Percentiles rank a stretch among this genome's conserved stretches.
phyloP scores from a whole-genome alignment of 352 stramenopile genomes.

The Pythium phragmitis region DNA sequence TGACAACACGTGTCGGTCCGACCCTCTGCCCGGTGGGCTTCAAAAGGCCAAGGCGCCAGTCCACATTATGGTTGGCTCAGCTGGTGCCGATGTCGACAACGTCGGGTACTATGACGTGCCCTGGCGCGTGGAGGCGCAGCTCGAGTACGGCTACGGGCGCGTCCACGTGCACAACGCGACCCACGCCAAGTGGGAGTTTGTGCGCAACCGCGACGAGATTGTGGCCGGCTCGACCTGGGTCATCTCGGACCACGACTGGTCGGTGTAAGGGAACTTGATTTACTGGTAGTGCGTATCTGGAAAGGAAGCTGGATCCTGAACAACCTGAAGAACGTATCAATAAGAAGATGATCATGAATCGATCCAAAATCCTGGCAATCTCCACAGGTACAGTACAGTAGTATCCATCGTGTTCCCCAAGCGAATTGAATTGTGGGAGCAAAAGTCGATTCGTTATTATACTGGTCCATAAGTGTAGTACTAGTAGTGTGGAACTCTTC shows the following conservation, averaged over 20 bases:
- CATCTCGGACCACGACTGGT: slow-evolving; percentile 29
- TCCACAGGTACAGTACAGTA: no score
- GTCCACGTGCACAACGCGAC: slow-evolving; percentile 30
- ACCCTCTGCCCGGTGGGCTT: not conserved
- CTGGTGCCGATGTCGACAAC: slow-evolving; percentile 26
- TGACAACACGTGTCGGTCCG: slow-evolving; percentile 1
- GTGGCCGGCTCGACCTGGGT: slow-evolving; percentile 27
- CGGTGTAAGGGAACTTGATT: not conserved
- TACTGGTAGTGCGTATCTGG: not conserved
- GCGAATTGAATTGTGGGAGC: no score
- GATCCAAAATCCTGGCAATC: no score
- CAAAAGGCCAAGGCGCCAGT: slow-evolving; percentile 16
- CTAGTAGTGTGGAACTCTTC: no score
- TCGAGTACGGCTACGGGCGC: slow-evolving; percentile 31
- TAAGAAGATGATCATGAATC: not conserved
- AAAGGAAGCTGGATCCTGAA: not conserved
- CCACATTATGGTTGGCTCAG: slow-evolving; percentile 34
- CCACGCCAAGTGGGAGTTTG: slow-evolving; percentile 32
- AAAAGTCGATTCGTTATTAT: no score
- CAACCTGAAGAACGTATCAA: not conserved
- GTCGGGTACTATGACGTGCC: slow-evolving; percentile 16
- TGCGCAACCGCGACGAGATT: slow-evolving; percentile 7
- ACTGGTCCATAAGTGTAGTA: no score
- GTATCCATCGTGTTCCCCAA: no score
- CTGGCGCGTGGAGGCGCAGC: slow-evolving; percentile 19